These are phyloP conservation scores for Russula abietina DNA, from an alignment of 768 basidiomycete genomes.

Conservation along the genomic window DNA sequence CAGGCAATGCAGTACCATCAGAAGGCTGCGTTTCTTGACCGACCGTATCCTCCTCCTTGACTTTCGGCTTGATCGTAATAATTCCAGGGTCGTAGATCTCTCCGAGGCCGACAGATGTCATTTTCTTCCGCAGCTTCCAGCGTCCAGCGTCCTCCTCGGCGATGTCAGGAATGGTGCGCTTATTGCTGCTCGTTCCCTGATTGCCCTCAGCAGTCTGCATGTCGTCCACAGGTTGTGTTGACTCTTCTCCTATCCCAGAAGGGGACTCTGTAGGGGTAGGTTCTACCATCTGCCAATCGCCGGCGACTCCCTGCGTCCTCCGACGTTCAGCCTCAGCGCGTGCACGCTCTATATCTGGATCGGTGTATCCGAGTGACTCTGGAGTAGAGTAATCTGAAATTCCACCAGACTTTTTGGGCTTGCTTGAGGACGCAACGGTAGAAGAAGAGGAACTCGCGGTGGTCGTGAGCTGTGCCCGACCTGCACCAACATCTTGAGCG, in stretches of 20 bases:
- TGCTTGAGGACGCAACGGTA: slow-evolving; percentile 18
- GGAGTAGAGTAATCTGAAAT: slow-evolving; percentile 86
- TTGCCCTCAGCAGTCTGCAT: slow-evolving; percentile 24
- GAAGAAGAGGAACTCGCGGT: slow-evolving; percentile 21
- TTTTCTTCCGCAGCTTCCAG: slow-evolving; percentile 68
- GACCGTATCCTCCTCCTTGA: slow-evolving; percentile 15
- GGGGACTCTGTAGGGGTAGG: slow-evolving; percentile 28
- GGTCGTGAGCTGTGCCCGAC: slow-evolving; percentile 38
- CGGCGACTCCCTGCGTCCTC: slow-evolving; percentile 61
- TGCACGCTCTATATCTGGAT: slow-evolving; percentile 65
- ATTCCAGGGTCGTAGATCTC: slow-evolving; percentile 78
- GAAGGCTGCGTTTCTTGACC: not conserved
- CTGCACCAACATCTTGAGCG: slow-evolving; percentile 69
- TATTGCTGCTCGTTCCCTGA: slow-evolving; percentile 19
- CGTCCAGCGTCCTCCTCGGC: slow-evolving; percentile 46
- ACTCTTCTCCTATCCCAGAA: slow-evolving; percentile 16
- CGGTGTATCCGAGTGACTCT: slow-evolving; percentile 70
- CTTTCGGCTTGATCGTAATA: slow-evolving; percentile 58
- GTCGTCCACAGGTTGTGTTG: slow-evolving; percentile 17
- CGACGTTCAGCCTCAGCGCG: slow-evolving; percentile 55
- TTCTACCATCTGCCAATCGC: slow-evolving; percentile 70
- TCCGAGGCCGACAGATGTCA: slow-evolving; percentile 52
- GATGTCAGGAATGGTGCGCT: slow-evolving; percentile 28
- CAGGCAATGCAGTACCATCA: not conserved
- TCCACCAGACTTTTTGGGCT: slow-evolving; percentile 51